Percentiles rank a stretch among this genome's conserved stretches.
These are phyloP conservation scores for Coniochaeta prunicola DNA, from an alignment of 2,329 filamentous ascomycete species.

Conservation along the genomic window DNA sequence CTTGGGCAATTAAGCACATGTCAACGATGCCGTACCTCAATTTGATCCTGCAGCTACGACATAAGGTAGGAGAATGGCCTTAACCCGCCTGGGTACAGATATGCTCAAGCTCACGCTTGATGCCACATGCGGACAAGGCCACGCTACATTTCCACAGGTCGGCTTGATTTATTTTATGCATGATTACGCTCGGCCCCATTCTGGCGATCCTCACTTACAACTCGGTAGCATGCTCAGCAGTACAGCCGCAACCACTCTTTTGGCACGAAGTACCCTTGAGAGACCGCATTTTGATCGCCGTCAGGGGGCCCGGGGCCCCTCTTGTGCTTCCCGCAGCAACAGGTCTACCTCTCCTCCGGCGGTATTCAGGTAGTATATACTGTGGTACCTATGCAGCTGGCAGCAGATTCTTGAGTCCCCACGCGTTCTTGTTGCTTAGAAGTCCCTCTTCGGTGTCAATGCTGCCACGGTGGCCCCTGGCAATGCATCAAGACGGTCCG, in stretches of 20 bases:
- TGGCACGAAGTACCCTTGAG: not conserved
- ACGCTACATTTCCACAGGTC: not conserved
- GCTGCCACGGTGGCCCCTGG: not conserved
- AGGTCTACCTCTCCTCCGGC: not conserved
- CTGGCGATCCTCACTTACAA: not conserved
- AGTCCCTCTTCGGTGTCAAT: not conserved
- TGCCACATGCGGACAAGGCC: not conserved
- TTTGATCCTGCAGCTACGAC: not conserved
- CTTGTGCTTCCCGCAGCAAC: not conserved
- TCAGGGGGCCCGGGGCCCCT: not conserved
- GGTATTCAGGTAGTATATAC: not conserved
- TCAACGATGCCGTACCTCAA: not conserved
- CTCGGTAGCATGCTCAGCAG: not conserved
- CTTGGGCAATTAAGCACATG: not conserved
- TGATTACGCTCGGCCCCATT: not conserved
- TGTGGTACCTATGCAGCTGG: not conserved
- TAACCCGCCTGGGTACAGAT: not conserved
- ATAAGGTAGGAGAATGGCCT: not conserved
- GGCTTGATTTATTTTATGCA: not conserved
- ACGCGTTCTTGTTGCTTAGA: not conserved
- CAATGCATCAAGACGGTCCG: not conserved
- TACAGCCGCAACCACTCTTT: not conserved
- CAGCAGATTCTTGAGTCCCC: slow-evolving; percentile 1
- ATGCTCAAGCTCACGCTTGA: not conserved
- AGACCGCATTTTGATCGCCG: not conserved